Evolutionary conservation across 768 basidiomycete genomes (phyloP), one percentile per base, ranked within the genome.

Genomic region (Dioszegia hungarica): DNA sequence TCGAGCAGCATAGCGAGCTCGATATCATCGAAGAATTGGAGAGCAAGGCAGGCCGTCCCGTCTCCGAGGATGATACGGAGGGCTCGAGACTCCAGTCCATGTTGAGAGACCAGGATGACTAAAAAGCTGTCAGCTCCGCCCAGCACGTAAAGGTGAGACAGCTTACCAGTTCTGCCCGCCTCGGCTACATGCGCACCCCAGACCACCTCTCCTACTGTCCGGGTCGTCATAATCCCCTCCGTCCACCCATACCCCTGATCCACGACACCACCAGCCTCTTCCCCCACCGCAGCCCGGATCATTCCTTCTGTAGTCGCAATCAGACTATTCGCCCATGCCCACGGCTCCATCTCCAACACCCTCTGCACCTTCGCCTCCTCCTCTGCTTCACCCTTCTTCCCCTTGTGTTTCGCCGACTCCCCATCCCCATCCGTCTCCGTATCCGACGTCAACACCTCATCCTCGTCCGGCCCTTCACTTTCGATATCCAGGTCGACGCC

Each of bases 21-120:
- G 27, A 52, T 43, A 34, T 66, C 62, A 40, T 69, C 67, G 49
- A 69, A 69, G 55, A 69, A 66, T 34, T 63, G 56, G 4, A 66
- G 20, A 9, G 61, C 51, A 2, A 69, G 53, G 25, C 61, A 63
- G 0, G 12, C 34, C 4, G 49, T 36, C 6, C 46, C 51, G 15
- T 27, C 9, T 1, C 14, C 27, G 51, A 48, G 12, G 36, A 17
- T n/a, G 44, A 33, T n/a, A 14, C 14, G 31, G 31, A 33, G 31
- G 31, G 31, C 6, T 33, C 8, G 31, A 33, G 31, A 33, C 14
- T 6, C 6, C 31, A 24, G 54, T 12, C 22, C 14, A 15, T 25
- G 5, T 37, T 29, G 34, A 27, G n/a, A n/a, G 6, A 27, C 28
- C 1, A 54, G 31, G 6, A 54, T 24, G 14, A 54, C 40, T 54